Conservation (phyloP, 2,329 filamentous ascomycete genomes). For the Cordyceps sp. region DNA sequence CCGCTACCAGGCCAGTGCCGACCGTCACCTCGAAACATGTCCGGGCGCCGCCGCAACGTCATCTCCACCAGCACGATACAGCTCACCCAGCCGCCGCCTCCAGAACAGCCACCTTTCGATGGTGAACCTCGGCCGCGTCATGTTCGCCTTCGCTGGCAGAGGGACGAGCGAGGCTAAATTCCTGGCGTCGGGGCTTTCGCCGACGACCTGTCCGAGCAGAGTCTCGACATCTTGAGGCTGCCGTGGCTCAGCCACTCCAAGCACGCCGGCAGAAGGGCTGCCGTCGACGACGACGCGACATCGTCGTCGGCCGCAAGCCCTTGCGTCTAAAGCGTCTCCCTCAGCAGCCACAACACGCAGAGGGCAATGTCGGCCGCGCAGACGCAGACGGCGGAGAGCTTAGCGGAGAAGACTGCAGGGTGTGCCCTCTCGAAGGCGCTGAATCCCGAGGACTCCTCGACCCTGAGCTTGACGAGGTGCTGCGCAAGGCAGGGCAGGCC, state of each 20-base stretch:
- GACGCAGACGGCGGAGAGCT: slow-evolving; percentile 3
- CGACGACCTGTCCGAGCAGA: too few relatives aligned
- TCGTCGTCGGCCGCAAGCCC: not conserved
- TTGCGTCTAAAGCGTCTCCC: slow-evolving; percentile 1
- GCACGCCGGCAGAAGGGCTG: slow-evolving; percentile 2
- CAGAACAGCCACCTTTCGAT: slow-evolving; percentile 4
- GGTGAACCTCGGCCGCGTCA: not conserved
- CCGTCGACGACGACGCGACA: too few relatives aligned
- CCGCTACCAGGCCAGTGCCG: not conserved
- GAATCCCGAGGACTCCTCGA: not conserved
- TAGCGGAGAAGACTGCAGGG: slow-evolving; percentile 1
- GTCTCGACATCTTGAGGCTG: slow-evolving; percentile 1
- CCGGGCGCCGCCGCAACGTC: slow-evolving; percentile 1
- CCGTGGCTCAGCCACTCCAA: slow-evolving; percentile 1
- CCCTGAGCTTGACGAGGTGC: slow-evolving; percentile 1
- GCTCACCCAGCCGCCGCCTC: slow-evolving; percentile 2
- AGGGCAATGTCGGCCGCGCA: slow-evolving; percentile 1
- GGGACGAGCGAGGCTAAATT: too few relatives aligned
- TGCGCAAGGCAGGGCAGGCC: slow-evolving; percentile 3
- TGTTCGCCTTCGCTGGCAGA: not conserved
- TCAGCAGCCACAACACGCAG: slow-evolving; percentile 3
- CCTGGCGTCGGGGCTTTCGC: too few relatives aligned
- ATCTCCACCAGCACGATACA: not conserved
- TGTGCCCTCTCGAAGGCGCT: not conserved
- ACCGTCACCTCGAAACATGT: slow-evolving; percentile 4